Evolutionary conservation across 1,284 basidiomycete genomes (phyloP), one percentile per base, ranked within the genome.

Genomic region (Macrocystidia cucumis): DNA sequence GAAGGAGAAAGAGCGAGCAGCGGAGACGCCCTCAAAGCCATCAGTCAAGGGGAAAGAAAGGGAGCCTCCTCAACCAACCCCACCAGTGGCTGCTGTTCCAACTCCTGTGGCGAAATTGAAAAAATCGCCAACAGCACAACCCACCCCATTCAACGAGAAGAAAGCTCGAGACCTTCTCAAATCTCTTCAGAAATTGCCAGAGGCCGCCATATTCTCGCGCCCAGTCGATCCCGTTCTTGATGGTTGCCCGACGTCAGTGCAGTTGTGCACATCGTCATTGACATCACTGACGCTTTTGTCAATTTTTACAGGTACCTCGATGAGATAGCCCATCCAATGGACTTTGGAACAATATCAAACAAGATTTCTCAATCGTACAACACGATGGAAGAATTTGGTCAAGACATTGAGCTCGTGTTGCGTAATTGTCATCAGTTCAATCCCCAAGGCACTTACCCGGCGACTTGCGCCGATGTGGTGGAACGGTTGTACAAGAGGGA

Each of bases 291-390:
- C 32, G 12, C 30, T 20, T 12, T 30, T 8, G 19, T 34, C 9
- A 29, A 38, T 38, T 12, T 35, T 34, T 14, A 43, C 31, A 93
- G 90, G 11, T 98, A 98, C 56, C 79, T 87, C 40, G 79, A 96
- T 7, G 96, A 98, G 62, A 97, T 99, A 54, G 67, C 77, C 45
- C 62, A 85, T 44, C 96, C 96, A 4, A 98, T 98, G 91, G 93
- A 98, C 60, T 80, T 98, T 37, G 78, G 78, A 7, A 96, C 93
- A 7, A 89, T 98, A 52, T 57, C 60, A 22, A 67, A 65, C 32
- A 92, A 90, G 52, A 62, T 96, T 35, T 69, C 72, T 25, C 58
- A 69, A 37, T 72, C 71, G 32, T 97, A 96, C 57, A 50, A 62
- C 12, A 80, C 73, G 0, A 88, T 91, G 79, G 87, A 86, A 37